A percentile compares a stretch with the other conserved stretches of the same genome.
phyloP scores from a whole-genome alignment of 768 basidiomycete species.

The Tephrocybe rancida region DNA sequence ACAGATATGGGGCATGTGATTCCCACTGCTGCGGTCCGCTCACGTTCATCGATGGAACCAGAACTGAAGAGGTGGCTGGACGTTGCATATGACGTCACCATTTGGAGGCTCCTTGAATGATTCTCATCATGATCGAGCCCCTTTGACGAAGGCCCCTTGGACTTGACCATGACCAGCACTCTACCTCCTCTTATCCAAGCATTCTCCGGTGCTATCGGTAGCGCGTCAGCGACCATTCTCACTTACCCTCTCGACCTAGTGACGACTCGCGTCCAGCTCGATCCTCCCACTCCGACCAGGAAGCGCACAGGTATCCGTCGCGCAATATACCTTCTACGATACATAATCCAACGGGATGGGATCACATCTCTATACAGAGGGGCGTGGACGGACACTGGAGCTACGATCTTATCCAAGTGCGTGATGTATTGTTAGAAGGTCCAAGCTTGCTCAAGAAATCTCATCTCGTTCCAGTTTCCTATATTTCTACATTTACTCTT shows the following conservation, averaged over 20 bases:
- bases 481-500: constrained; percentile 62
- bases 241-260: constrained; percentile 65
- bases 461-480: constrained; percentile 44
- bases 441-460: neutral
- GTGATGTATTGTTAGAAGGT: constrained; percentile 6
- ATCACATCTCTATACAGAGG: constrained; percentile 52
- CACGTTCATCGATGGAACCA: no score
- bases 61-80: no score
- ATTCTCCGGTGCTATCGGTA: constrained; percentile 53
- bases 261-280: constrained; percentile 50
- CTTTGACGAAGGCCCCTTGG: neutral
- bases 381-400: constrained; percentile 50
- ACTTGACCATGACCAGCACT: constrained; percentile 51
- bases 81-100: no score
- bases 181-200: constrained; percentile 51
- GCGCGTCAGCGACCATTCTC: constrained; percentile 50
- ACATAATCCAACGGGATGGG: constrained; percentile 42
- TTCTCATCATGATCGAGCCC: no score
- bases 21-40: no score
- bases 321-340: constrained; percentile 38
- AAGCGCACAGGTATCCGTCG: constrained; percentile 25
- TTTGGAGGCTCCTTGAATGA: no score
- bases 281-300: constrained; percentile 25
- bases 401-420: constrained; percentile 57
- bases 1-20: no score